Base-by-base conservation (phyloP, 1,139 yeast genomes). In the Yarrowia galli region DNA sequence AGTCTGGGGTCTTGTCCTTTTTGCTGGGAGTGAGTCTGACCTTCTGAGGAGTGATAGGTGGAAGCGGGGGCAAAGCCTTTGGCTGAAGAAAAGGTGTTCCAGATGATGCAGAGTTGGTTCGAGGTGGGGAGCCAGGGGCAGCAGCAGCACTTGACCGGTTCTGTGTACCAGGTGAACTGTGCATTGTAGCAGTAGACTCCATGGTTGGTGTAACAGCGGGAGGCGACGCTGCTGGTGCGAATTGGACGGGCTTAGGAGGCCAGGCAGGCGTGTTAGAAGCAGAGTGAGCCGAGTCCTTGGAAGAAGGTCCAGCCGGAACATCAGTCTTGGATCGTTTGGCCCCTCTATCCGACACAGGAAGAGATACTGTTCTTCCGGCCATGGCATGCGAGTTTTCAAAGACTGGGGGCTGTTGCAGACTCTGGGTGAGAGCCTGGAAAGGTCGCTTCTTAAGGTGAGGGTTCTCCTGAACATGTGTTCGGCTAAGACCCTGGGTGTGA, bases 1-100 rank as follows among this genome's bases (percentile, higher is more conserved):
- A 46, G 56, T 61, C 66, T 2, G 64, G 64, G 32, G 64, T 58
- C 64, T 58, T 58, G 51, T 42, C 51, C n/a, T 58, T 58, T 18
- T 58, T 58, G 51, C 32, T 43, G 32, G 64, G 64, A 3, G 64
- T 58, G 32, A 58, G 64, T 16, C 51, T 42, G 42, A 40, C 22
- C 42, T 58, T 58, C 32, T 58, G 64, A 28, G 64, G 64, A 20
- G 64, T 58, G 32, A 58, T 58, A 15, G 64, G 64, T 20, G 64
- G 64, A 28, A 58, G 64, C 6, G 64, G 51, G 6, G 64, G 51
- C 51, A 58, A 13, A 5, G 64, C 51, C 51, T 58, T 58, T 32
- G 64, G 51, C 64, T 58, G 64, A 5, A 58, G 51, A 13, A 43
- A 58, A 1, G 64, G 64, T 1, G 64, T 58, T 5, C 51, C 51